Percentiles rank a stretch among this genome's conserved stretches.
phyloP scores from a whole-genome alignment of 1,139 yeast species.

The Trichomonascaceae sp. region DNA sequence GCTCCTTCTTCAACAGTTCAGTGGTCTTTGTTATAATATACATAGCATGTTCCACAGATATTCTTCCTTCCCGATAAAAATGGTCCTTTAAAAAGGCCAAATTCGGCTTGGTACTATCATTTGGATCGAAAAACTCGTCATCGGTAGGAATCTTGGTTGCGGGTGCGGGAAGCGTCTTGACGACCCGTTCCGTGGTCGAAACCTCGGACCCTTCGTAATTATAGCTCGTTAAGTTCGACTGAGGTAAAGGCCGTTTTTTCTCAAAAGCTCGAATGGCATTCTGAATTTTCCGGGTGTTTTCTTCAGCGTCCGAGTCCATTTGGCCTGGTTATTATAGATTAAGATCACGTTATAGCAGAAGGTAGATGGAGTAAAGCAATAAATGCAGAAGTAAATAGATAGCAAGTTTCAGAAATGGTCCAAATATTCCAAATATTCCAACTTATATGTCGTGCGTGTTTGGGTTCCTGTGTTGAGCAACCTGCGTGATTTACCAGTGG shows the following conservation, averaged over 20 bases:
- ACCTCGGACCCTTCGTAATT: constrained; percentile 60
- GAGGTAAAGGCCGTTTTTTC: constrained; percentile 39
- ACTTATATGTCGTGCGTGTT: too few relatives aligned
- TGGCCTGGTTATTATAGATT: neutral
- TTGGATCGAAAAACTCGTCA: constrained; percentile 52
- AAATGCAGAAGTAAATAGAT: neutral
- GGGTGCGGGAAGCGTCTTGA: constrained; percentile 61
- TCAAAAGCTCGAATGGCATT: constrained; percentile 74
- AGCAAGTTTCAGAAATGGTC: too few relatives aligned
- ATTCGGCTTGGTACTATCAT: constrained; percentile 49
- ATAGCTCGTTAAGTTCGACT: constrained; percentile 49
- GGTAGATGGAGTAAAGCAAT: neutral
- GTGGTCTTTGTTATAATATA: constrained; percentile 67
- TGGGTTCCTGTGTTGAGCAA: neutral
- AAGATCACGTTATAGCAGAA: neutral
- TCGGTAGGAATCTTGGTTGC: constrained; percentile 62
- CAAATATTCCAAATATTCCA: too few relatives aligned
- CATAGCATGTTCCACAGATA: constrained; percentile 65
- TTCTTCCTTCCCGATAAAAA: constrained; percentile 74
- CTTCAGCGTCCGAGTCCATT: constrained; percentile 9
- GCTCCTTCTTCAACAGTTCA: constrained; percentile 59
- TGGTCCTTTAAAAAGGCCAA: constrained; percentile 66
- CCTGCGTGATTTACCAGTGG: neutral
- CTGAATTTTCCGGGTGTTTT: constrained; percentile 32
- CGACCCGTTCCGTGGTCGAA: constrained; percentile 65